phyloP scores from a whole-genome alignment of 306 rosid genomes.

The Quercus agrifolia region DNA sequence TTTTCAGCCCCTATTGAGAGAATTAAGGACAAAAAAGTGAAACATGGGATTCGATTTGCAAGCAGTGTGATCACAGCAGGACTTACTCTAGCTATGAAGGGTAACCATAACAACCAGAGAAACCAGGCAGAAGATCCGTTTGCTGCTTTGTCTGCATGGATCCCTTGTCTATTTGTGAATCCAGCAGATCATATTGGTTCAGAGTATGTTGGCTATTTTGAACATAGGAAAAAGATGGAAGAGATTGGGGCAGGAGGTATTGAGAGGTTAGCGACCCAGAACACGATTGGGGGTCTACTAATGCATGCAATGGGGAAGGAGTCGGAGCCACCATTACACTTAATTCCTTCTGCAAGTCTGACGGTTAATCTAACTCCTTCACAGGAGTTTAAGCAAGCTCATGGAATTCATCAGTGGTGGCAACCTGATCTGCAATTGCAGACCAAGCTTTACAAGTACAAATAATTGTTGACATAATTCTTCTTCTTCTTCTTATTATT shows the following conservation, averaged over 20 bases:
- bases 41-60: conserved; percentile 70
- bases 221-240: conserved; percentile 83
- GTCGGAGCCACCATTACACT: conserved; percentile 64
- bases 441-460: conserved; percentile 49
- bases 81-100: conserved; percentile 68
- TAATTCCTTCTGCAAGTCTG: conserved; percentile 81
- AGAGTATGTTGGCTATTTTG: conserved; percentile 80
- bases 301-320: conserved; percentile 67
- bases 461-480: conserved; percentile 7
- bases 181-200: conserved; percentile 72
- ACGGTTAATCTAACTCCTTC: conserved; percentile 42
- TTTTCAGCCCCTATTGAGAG: conserved; percentile 83
- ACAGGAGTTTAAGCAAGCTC: conserved; percentile 64
- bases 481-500: background rate
- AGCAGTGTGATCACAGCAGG: conserved; percentile 80
- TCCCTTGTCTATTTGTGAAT: conserved; percentile 77
- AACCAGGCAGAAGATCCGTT: conserved; percentile 50
- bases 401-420: conserved; percentile 99
- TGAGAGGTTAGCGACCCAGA: conserved; percentile 76
- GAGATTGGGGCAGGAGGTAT: conserved; percentile 77
- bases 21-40: conserved; percentile 55
- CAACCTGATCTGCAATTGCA: conserved; percentile 42
- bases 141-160: conserved; percentile 62
- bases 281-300: conserved; percentile 60
- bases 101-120: conserved; percentile 39